Evolutionary conservation across 306 rosid species (phyloP).

Genomic region (Citrullus mucosospermus): DNA sequence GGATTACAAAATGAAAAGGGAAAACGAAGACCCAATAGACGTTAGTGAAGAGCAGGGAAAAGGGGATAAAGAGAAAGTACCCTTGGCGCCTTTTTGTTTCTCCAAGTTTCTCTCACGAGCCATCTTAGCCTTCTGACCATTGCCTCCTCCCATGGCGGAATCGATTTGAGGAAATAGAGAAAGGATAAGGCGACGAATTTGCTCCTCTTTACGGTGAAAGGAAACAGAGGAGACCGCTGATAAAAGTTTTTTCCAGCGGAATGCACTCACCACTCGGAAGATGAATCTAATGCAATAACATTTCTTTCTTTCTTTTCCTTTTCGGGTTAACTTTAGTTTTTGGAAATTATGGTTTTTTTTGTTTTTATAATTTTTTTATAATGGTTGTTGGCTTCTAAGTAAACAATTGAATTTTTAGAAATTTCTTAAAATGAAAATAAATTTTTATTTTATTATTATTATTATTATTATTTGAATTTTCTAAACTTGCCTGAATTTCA

Average conservation of each 20-base stretch:
- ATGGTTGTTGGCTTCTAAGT: too few species aligned
- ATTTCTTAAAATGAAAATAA: too few species aligned
- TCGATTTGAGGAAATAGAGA: neutral
- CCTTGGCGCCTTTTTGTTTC: constrained; percentile 49
- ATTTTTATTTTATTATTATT: too few species aligned
- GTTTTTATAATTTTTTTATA: too few species aligned
- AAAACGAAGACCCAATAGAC: neutral
- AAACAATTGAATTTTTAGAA: too few species aligned
- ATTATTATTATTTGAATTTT: too few species aligned
- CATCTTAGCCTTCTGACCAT: constrained; percentile 70
- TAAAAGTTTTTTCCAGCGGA: neutral
- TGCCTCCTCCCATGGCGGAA: constrained; percentile 78
- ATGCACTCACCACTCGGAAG: neutral
- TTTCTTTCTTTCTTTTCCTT: too few species aligned
- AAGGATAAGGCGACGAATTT: neutral
- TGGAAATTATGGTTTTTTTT: too few species aligned
- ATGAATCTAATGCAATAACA: neutral
- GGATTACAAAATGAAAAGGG: neutral
- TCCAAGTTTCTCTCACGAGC: constrained; percentile 82
- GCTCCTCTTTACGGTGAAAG: neutral
- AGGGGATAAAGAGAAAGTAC: neutral
- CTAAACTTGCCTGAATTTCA: too few species aligned
- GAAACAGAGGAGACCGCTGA: neutral
- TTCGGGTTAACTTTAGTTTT: too few species aligned
- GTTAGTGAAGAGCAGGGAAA: neutral